Base-by-base conservation (phyloP, 257 asterid genomes). In the Solanum paucissectum region DNA sequence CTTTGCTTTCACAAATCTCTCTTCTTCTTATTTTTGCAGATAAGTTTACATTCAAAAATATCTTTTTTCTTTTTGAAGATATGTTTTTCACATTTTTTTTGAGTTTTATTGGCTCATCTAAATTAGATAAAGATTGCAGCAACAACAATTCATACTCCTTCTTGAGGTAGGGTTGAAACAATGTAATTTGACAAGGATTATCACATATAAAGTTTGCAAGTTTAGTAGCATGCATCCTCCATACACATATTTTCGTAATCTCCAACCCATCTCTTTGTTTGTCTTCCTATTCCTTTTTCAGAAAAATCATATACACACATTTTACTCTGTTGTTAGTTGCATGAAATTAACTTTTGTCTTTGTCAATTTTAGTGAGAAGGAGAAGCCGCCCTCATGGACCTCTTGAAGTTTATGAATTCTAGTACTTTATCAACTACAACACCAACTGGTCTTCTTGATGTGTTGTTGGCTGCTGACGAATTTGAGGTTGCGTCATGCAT, bases 381-480 rank as follows among this genome's bases (percentile, higher is more conserved):
- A 91, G 98, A 95, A 95, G 93, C 90, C 25, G 94, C 98, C 87
- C 90, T 96, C 88, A 92, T 96, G 98, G 98, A 93, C 88, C 91
- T 96, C 88, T 91, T 95, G 89, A 93, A 89, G 87, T 95, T 93
- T 75, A 96, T 96, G 95, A 94, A 96, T 90, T 93, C 94, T 91
- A 95, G 91, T 88, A 91, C 94, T 75, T 6, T 52, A 52, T 52
- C 62, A 52, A 52, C 9, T 52, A 52, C 3, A 52, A 52, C 23
- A 52, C 62, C 62, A 14, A 52, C 23, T 52, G 9, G 23, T 52
- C 62, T 52, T 16, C 9, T 52, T 52, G 23, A 52, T 52, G 23
- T 52, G 62, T 16, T 5, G 60, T 12, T 16, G 20, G 60, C 9
- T 16, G 23, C 23, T 52, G 9, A 5, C 60, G 18, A 52, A 52